Evolutionary conservation across 176 grass and related monocot genomes (phyloP).

Genomic region (Tuctoria greenei): DNA sequence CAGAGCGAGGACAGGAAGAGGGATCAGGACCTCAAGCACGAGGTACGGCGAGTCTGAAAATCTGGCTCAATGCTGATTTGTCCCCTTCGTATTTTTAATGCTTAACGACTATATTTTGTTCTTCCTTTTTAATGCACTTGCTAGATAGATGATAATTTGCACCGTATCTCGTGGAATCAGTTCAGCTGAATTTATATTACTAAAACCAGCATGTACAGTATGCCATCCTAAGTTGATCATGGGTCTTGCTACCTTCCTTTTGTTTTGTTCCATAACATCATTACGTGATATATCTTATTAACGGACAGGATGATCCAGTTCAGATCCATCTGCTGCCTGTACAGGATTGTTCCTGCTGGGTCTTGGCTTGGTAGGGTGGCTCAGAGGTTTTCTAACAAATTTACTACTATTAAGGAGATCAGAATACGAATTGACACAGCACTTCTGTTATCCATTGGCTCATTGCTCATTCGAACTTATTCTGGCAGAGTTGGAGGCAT

Average conservation of each 20-base stretch:
- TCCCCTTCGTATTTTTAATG: neutral
- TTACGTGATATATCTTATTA: neutral
- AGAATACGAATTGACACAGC: neutral
- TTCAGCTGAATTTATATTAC: constrained; percentile 17
- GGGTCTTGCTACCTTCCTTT: neutral
- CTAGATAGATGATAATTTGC: neutral
- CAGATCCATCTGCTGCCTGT: neutral
- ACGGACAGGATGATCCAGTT: neutral
- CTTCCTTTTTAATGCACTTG: neutral
- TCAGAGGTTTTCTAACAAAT: neutral
- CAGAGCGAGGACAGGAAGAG: neutral
- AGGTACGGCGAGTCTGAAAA: constrained; percentile 30
- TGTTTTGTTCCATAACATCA: neutral
- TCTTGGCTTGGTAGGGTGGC: neutral
- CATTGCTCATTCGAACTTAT: neutral
- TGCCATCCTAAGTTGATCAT: neutral
- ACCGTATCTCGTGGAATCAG: neutral
- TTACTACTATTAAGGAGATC: neutral
- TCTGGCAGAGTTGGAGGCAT: neutral
- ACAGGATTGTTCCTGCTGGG: neutral
- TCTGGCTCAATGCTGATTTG: neutral
- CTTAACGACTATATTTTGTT: neutral
- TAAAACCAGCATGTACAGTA: constrained; percentile 11
- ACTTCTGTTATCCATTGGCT: neutral
- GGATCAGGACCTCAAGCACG: constrained; percentile 11